Conservation (phyloP, 495 filamentous ascomycete species). For the Tuber borchii region DNA sequence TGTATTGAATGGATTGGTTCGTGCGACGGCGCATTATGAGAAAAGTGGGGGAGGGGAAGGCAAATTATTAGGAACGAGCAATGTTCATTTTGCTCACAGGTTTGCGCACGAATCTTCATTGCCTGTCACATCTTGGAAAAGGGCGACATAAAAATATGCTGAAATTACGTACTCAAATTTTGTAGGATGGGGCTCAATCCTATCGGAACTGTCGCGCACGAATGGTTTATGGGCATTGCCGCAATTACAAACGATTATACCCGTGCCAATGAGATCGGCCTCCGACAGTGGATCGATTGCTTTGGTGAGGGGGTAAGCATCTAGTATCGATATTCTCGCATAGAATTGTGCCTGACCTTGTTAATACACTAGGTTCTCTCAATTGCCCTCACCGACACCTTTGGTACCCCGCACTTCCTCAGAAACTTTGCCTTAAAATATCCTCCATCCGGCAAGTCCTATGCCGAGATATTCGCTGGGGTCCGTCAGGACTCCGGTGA, state of each 20-base stretch:
- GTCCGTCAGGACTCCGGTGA: slow-evolving; percentile 94
- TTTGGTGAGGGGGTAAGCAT: slow-evolving; percentile 70
- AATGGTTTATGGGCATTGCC: slow-evolving; percentile 99
- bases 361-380: slow-evolving; percentile 52
- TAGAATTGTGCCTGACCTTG: slow-evolving; percentile 41
- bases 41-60: slow-evolving; percentile 54
- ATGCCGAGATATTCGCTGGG: slow-evolving; percentile 79
- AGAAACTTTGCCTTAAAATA: slow-evolving; percentile 66
- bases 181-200: slow-evolving; percentile 66
- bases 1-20: slow-evolving; percentile 73
- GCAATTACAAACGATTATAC: slow-evolving; percentile 82
- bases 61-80: slow-evolving; percentile 79
- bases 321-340: slow-evolving; percentile 19
- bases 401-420: slow-evolving; percentile 86
- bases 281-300: slow-evolving; percentile 81
- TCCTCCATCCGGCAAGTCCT: slow-evolving; percentile 48
- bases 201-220: slow-evolving; percentile 91
- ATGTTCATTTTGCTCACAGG: slow-evolving; percentile 75
- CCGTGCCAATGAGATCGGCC: slow-evolving; percentile 70
- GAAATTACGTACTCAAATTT: slow-evolving; percentile 48
- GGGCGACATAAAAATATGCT: neutral
- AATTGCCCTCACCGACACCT: slow-evolving; percentile 95
- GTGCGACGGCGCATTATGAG: slow-evolving; percentile 62
- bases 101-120: slow-evolving; percentile 2
- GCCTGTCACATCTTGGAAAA: neutral